phyloP scores from a whole-genome alignment of 148 eudicot species.

The Chenopodium berlandieri region DNA sequence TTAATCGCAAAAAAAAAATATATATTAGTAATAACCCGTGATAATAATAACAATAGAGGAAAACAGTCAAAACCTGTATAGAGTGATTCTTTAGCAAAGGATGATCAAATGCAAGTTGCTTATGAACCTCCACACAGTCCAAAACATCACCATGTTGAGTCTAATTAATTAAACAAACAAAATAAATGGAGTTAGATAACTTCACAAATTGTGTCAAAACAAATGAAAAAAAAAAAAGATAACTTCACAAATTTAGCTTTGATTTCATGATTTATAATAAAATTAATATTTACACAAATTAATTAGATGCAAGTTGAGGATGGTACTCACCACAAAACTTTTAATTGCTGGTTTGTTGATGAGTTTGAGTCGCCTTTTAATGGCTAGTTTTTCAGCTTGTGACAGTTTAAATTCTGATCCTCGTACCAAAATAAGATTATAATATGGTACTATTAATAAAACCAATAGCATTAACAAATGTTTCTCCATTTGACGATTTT shows the following conservation, averaged over 20 bases:
- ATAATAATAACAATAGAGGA: no score
- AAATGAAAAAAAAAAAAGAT: no score
- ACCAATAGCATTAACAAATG: not conserved
- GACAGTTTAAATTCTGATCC: not conserved
- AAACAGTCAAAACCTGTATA: slow-evolving; percentile 11
- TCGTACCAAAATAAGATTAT: not conserved
- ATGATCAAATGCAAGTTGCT: slow-evolving; percentile 29
- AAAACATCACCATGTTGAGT: slow-evolving; percentile 23
- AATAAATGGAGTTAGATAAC: no score
- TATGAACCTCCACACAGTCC: slow-evolving; percentile 26
- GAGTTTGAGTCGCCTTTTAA: not conserved
- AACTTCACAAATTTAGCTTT: no score
- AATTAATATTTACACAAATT: no score
- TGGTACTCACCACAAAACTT: slow-evolving; percentile 18
- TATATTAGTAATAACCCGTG: no score
- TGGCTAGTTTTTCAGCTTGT: not conserved
- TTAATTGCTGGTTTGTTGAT: slow-evolving; percentile 18
- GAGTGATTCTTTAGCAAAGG: slow-evolving; percentile 26
- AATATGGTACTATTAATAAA: not conserved
- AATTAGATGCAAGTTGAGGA: no score
- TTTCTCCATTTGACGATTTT: not conserved
- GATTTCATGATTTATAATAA: no score
- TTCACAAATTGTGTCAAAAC: no score
- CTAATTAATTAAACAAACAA: not conserved
- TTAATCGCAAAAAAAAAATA: no score